Conservation (phyloP, 2,329 filamentous ascomycete species). For the Fusarium metavorans region DNA sequence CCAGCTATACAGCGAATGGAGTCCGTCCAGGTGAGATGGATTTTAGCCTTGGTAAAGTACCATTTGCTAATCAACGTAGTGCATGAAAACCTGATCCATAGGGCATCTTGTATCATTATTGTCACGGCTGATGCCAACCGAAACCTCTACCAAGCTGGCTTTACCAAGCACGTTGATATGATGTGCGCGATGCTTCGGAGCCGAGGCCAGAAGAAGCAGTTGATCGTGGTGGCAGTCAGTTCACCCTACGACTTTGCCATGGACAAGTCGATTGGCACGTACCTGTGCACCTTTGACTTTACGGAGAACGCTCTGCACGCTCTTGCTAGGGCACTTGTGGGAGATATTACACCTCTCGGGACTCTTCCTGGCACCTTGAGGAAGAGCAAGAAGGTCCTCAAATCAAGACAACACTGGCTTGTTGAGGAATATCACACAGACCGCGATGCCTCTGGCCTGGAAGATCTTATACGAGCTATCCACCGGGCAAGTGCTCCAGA, state of each 20-base stretch:
- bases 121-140: conserved; percentile 94
- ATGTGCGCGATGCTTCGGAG: conserved; percentile 88
- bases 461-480: conserved; percentile 79
- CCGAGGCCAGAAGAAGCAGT: conserved; percentile 84
- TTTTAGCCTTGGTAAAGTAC: no score
- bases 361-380: conserved; percentile 80
- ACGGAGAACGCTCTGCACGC: conserved; percentile 92
- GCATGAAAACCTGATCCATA: conserved; percentile 91
- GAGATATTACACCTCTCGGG: conserved; percentile 73
- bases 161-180: conserved; percentile 96
- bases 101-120: conserved; percentile 88
- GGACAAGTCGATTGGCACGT: conserved; percentile 90
- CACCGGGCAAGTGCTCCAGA: conserved; percentile 75
- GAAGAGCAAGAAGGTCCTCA: conserved; percentile 87
- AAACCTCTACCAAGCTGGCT: conserved; percentile 93
- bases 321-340: conserved; percentile 85
- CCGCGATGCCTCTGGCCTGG: conserved; percentile 78
- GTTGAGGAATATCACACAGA: conserved; percentile 89
- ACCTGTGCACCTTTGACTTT: conserved; percentile 96
- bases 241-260: conserved; percentile 97
- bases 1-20: conserved; percentile 94
- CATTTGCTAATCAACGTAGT: conserved; percentile 57
- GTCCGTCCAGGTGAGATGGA: conserved; percentile 74
- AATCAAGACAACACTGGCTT: conserved; percentile 94
- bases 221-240: conserved; percentile 92